phyloP scores from a whole-genome alignment of 495 filamentous ascomycete species.

The Opeltia flavorubescens region DNA sequence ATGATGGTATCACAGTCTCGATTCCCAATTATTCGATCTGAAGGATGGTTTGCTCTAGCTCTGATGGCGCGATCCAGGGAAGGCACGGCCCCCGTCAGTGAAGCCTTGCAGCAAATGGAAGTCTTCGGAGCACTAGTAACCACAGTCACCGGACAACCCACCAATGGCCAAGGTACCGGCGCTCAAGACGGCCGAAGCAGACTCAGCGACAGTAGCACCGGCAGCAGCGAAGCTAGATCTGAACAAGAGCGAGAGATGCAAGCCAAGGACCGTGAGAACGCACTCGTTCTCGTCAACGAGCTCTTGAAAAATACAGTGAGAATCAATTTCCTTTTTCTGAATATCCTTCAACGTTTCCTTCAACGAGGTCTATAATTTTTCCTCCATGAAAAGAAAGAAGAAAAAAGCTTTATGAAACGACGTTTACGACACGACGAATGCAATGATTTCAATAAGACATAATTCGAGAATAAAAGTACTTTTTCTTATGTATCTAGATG shows the following conservation, averaged over 20 bases:
- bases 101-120: slow-evolving; percentile 34
- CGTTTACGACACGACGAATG: too few relatives aligned
- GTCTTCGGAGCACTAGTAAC: slow-evolving; percentile 34
- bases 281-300: slow-evolving; percentile 45
- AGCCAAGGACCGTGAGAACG: slow-evolving; percentile 48
- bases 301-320: slow-evolving; percentile 40
- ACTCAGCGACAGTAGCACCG: not conserved
- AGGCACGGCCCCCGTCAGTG: slow-evolving; percentile 35
- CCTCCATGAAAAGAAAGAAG: not conserved
- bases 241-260: slow-evolving; percentile 21
- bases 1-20: slow-evolving; percentile 53
- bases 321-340: not conserved
- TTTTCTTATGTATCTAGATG: too few relatives aligned
- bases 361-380: not conserved
- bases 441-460: too few relatives aligned
- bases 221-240: slow-evolving; percentile 8
- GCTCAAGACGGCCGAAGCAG: not conserved
- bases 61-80: slow-evolving; percentile 43
- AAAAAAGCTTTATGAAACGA: too few relatives aligned
- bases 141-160: slow-evolving; percentile 28
- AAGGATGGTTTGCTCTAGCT: slow-evolving; percentile 61
- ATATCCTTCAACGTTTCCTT: not conserved
- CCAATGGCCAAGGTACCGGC: slow-evolving; percentile 2
- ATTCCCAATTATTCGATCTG: slow-evolving; percentile 55
- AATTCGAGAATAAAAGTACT: too few relatives aligned